Percentiles rank a stretch among this genome's conserved stretches.
Evolutionary conservation across 2,329 filamentous ascomycete genomes (phyloP).

Genomic region (Sphaerostilbella broomeana): DNA sequence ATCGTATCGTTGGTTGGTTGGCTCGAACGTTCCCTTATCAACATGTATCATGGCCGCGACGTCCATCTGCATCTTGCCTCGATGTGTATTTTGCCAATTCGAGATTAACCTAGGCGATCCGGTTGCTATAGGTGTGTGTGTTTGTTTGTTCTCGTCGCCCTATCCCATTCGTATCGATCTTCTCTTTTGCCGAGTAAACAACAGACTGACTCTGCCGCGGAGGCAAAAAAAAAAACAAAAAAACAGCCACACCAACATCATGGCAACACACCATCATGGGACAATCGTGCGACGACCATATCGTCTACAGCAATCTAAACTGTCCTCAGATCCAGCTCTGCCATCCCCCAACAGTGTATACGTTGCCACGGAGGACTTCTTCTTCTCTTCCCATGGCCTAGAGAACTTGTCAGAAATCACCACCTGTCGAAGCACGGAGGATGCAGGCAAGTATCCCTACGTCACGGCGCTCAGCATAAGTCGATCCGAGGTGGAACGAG

Average conservation of each 20-base stretch:
- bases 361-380: constrained; percentile 9
- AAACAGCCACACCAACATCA: not conserved
- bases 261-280: not conserved
- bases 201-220: not conserved
- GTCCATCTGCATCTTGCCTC: constrained; percentile 1
- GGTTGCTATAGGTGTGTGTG: not conserved
- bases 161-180: not conserved
- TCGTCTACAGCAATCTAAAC: too few species aligned
- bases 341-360: constrained; percentile 8
- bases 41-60: too few species aligned
- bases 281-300: not conserved
- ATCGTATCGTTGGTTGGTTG: too few species aligned
- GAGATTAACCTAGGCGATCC: constrained; percentile 1
- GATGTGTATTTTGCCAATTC: constrained; percentile 8
- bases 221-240: not conserved
- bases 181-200: not conserved
- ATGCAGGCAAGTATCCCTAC: constrained; percentile 10
- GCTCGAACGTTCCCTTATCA: too few species aligned
- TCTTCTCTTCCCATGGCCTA: constrained; percentile 8
- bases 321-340: too few species aligned
- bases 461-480: constrained; percentile 6
- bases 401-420: constrained; percentile 6
- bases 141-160: too few species aligned
- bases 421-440: not conserved
- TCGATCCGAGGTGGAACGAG: constrained; percentile 10